Percentiles rank a stretch among this genome's conserved stretches.
phyloP scores from a whole-genome alignment of 441 rosid genomes.

The Pelargonium fulgidum region DNA sequence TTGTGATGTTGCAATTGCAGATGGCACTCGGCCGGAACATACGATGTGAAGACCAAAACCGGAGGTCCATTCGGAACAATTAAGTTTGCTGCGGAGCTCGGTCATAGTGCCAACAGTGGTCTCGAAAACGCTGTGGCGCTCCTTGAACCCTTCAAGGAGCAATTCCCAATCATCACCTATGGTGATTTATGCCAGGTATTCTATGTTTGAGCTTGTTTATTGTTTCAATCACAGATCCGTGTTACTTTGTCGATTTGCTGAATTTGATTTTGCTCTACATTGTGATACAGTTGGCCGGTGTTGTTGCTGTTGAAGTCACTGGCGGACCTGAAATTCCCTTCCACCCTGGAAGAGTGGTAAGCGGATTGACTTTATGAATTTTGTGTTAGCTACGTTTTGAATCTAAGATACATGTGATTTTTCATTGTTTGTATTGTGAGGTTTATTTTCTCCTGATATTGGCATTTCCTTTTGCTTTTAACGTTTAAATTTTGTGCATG shows the following conservation, averaged over 20 bases:
- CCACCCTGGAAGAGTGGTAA: constrained; percentile 83
- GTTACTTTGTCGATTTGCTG: not conserved
- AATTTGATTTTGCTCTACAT: not conserved
- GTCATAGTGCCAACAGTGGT: not conserved
- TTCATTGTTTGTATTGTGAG: not conserved
- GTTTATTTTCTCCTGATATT: no score
- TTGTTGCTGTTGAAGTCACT: constrained; percentile 78
- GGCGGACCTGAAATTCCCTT: constrained; percentile 95
- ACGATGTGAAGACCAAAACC: constrained; percentile 7
- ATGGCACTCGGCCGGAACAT: constrained; percentile 7
- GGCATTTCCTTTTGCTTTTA: no score
- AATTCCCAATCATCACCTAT: not conserved
- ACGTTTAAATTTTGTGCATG: no score
- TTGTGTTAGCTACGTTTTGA: not conserved
- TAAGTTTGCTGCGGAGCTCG: not conserved
- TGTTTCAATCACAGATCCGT: not conserved
- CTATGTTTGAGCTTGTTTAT: not conserved
- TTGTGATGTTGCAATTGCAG: not conserved
- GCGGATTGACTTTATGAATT: not conserved
- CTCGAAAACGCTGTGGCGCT: not conserved
- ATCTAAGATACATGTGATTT: not conserved
- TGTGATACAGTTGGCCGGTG: constrained; percentile 69
- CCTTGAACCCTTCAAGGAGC: constrained; percentile 3
- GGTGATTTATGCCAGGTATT: constrained; percentile 2
- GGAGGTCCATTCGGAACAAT: constrained; percentile 9